Evolutionary conservation across 2,329 filamentous ascomycete genomes (phyloP), one percentile per base, ranked within the genome.

Genomic region (Alternaria metachromatica): DNA sequence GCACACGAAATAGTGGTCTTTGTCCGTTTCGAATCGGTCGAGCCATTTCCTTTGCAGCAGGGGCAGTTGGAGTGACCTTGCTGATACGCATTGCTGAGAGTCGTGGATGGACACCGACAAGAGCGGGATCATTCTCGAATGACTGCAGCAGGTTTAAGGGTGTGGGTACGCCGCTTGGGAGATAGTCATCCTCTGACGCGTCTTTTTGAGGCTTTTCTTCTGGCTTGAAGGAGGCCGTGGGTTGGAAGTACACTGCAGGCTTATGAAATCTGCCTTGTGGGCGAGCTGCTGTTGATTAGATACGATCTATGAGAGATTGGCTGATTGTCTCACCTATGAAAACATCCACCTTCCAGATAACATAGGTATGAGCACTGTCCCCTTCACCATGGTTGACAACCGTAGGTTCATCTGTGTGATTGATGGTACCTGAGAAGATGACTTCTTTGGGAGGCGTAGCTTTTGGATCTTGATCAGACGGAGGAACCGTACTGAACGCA

Each of bases 101-200:
- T 28, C 87, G 87, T 50, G 92, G 90, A 68, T 85, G 85, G 25
- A 88, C 81, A 37, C 89, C 88, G 15, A 82, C 83, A 18, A 93
- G 82, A 25, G 85, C 86, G 21, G 89, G 87, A 73, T 94, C 92
- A 65, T 84, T 84, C 56, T 86, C 85, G 64, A 95, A 92, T 4
- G 92, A 87, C 74, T 92, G 90, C 13, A 96, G 86, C n/a, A 95
- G 83, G 76, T 95, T 96, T 66, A 92, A 84, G 2, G 91, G 89
- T 7, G 89, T 86, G 0, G 92, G 89, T 25, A 89, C 80, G 61
- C 89, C 87, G 73, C 90, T 92, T 37, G 87, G 87, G 30, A 95
- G 84, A 73, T 93, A 93, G 56, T 91, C 89, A 62, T 87, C 84
- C 10, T 83, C 81, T 21, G 79, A 66, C 10, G 81, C 78, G 41